phyloP scores from a whole-genome alignment of 345 rosid genomes.

The Populus deltoides region DNA sequence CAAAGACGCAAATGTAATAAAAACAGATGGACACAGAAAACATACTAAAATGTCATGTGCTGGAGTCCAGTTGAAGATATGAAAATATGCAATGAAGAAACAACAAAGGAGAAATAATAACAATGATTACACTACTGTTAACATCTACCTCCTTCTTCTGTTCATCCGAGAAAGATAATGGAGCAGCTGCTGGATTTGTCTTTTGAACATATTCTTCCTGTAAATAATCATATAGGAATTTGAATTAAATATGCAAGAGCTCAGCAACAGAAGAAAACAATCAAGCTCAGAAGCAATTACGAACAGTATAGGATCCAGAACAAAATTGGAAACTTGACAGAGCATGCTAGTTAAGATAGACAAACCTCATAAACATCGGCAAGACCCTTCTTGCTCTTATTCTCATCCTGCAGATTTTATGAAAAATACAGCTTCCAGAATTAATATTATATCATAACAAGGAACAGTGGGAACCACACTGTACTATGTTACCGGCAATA shows the following conservation, averaged over 20 bases:
- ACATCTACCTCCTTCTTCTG: conserved; percentile 68
- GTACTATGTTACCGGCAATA: neutral
- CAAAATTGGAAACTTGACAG: neutral
- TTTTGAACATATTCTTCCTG: conserved; percentile 81
- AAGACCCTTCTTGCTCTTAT: conserved; percentile 90
- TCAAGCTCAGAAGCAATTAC: neutral
- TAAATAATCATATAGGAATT: conserved; percentile 23
- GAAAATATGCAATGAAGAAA: neutral
- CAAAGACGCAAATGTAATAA: neutral
- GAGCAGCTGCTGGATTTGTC: conserved; percentile 66
- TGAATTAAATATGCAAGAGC: neutral
- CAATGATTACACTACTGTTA: neutral
- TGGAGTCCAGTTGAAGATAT: neutral
- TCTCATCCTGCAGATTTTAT: conserved; percentile 68
- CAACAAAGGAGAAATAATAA: neutral
- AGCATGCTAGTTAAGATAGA: neutral
- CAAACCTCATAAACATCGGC: conserved; percentile 98
- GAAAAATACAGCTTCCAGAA: conserved; percentile 1
- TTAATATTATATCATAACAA: neutral
- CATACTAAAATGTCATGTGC: neutral
- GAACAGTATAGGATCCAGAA: neutral
- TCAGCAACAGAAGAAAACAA: neutral
- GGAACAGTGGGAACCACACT: neutral
- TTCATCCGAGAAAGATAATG: conserved; percentile 72
- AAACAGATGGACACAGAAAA: neutral